Evolutionary conservation across 345 rosid species (phyloP).

Genomic region (Populus deltoides): DNA sequence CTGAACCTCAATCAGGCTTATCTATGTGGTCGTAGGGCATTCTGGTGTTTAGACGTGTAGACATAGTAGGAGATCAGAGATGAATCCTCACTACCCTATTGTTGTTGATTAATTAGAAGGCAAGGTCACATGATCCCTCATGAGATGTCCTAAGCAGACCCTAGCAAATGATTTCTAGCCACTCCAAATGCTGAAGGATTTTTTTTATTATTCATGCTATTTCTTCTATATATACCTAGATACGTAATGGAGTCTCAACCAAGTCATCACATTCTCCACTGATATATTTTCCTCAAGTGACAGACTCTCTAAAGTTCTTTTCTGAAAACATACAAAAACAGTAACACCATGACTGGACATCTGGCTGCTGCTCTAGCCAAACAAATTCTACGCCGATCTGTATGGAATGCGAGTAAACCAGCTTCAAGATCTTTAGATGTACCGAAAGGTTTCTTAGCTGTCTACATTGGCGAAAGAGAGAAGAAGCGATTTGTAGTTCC

Average conservation of each 20-base stretch:
- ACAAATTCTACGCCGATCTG: neutral
- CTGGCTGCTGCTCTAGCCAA: slow-evolving; percentile 13
- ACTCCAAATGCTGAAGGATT: neutral
- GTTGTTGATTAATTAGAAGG: neutral
- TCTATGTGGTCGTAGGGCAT: neutral
- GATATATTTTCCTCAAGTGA: neutral
- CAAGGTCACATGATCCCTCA: slow-evolving; percentile 10
- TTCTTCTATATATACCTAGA: neutral
- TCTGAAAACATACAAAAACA: neutral
- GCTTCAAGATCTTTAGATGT: slow-evolving; percentile 10
- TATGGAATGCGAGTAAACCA: neutral
- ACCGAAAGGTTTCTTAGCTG: slow-evolving; percentile 45
- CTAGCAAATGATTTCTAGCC: neutral
- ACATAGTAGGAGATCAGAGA: neutral
- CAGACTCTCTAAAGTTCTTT: neutral
- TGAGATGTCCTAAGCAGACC: neutral
- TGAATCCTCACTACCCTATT: neutral
- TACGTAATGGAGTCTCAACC: neutral
- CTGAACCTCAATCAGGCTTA: neutral
- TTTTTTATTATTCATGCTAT: neutral
- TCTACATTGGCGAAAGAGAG: slow-evolving; percentile 39
- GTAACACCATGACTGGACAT: neutral
- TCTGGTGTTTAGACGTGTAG: neutral
- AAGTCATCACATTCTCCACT: neutral
- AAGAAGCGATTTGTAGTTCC: slow-evolving; percentile 44